Conservation (phyloP, 192 early-diverging fungal genomes). For the Coemansia erecta region DNA sequence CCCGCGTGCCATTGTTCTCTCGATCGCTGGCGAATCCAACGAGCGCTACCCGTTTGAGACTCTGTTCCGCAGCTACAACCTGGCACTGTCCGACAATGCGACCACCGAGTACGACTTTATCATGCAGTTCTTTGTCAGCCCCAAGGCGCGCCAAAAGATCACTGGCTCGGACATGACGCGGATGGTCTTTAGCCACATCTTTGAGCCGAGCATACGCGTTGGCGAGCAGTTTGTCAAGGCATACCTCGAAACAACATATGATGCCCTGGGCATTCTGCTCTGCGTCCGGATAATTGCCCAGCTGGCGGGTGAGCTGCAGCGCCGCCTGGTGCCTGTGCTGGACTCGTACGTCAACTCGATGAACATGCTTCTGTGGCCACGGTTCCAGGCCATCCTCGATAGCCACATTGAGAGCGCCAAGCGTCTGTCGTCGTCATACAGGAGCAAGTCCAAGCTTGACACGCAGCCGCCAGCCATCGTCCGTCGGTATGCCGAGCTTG, state of each 20-base stretch:
- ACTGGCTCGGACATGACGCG: slow-evolving; percentile 61
- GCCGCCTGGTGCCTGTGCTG: slow-evolving; percentile 71
- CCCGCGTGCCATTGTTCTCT: slow-evolving; percentile 78
- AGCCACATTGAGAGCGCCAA: slow-evolving; percentile 89
- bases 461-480: slow-evolving; percentile 50
- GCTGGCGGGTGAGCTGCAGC: slow-evolving; percentile 77
- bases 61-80: slow-evolving; percentile 87
- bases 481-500: slow-evolving; percentile 90
- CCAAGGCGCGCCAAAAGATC: slow-evolving; percentile 59
- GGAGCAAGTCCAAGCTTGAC: slow-evolving; percentile 57
- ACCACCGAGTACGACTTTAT: slow-evolving; percentile 93
- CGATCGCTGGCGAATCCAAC: slow-evolving; percentile 43
- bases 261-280: slow-evolving; percentile 87
- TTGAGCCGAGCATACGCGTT: slow-evolving; percentile 61
- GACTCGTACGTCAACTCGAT: slow-evolving; percentile 85
- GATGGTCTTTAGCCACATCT: slow-evolving; percentile 80
- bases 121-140: slow-evolving; percentile 83
- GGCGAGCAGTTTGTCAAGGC: slow-evolving; percentile 61
- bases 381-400: slow-evolving; percentile 79
- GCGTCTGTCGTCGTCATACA: slow-evolving; percentile 57
- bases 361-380: slow-evolving; percentile 94
- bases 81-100: slow-evolving; percentile 92
- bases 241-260: slow-evolving; percentile 74
- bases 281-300: slow-evolving; percentile 87
- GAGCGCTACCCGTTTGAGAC: slow-evolving; percentile 70